A percentile compares a stretch with the other conserved stretches of the same genome.
These are phyloP conservation scores for Pichia sp. DNA, from an alignment of 1,139 yeast species.

Conservation along the genomic window DNA sequence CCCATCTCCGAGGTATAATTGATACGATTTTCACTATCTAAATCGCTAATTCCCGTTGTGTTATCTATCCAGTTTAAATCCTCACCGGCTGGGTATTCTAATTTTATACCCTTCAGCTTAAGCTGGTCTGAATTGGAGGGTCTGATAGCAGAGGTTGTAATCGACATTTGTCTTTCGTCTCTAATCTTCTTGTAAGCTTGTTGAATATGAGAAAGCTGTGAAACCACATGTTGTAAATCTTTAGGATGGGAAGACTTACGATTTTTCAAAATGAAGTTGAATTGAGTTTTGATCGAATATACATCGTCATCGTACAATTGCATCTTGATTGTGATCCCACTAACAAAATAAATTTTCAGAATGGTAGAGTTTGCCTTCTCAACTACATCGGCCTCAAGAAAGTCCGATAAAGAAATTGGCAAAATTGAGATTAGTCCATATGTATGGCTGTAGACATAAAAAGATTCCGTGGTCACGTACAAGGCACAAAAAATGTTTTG, in stretches of 20 bases:
- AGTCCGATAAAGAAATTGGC: slow-evolving; percentile 44
- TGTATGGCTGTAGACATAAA: slow-evolving; percentile 68
- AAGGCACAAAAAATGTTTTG: slow-evolving; percentile 73
- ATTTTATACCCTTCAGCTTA: slow-evolving; percentile 7
- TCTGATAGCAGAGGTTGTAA: not conserved
- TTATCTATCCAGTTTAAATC: slow-evolving; percentile 5
- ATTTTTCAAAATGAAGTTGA: slow-evolving; percentile 54
- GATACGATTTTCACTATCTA: slow-evolving; percentile 19
- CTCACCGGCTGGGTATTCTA: slow-evolving; percentile 2
- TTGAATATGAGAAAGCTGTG: slow-evolving; percentile 34
- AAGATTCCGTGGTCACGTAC: slow-evolving; percentile 57
- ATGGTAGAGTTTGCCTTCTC: slow-evolving; percentile 51
- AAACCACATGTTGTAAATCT: slow-evolving; percentile 34
- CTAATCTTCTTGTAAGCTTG: slow-evolving; percentile 27
- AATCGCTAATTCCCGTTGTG: slow-evolving; percentile 17
- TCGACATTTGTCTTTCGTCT: not conserved
- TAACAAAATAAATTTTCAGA: slow-evolving; percentile 54
- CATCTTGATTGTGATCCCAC: slow-evolving; percentile 51
- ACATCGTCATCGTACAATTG: slow-evolving; percentile 67
- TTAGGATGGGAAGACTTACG: slow-evolving; percentile 23
- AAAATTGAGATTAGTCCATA: slow-evolving; percentile 72
- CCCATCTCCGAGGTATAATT: slow-evolving; percentile 29
- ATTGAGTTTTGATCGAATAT: slow-evolving; percentile 43
- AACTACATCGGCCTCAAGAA: slow-evolving; percentile 58
- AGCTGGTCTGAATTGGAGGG: not conserved